Percentiles rank a stretch among this genome's conserved stretches.
These are phyloP conservation scores for Escovopsis sp. DNA, from an alignment of 2,329 filamentous ascomycete species.

Conservation along the genomic window DNA sequence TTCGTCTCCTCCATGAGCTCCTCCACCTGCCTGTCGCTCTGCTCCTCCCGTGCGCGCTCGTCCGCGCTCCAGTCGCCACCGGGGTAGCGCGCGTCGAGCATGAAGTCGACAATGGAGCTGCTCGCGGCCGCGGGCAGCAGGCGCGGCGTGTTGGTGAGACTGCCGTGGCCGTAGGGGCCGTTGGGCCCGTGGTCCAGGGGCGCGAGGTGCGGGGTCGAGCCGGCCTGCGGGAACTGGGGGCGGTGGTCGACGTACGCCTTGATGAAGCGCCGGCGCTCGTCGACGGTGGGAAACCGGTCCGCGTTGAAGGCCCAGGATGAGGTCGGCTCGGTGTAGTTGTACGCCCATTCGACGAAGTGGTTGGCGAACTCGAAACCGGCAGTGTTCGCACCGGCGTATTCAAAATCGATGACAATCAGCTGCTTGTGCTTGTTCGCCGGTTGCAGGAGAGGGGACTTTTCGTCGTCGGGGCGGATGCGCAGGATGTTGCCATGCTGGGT, in stretches of 20 bases:
- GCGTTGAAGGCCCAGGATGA: constrained; percentile 54
- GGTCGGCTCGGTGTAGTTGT: constrained; percentile 77
- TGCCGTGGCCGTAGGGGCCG: constrained; percentile 9
- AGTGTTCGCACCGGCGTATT: constrained; percentile 84
- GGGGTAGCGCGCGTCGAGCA: constrained; percentile 60
- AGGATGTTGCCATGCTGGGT: constrained; percentile 98
- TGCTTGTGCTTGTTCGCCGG: constrained; percentile 92
- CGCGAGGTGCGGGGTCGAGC: constrained; percentile 34
- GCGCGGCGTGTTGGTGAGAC: constrained; percentile 19
- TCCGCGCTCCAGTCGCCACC: constrained; percentile 33
- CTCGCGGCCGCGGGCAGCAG: constrained; percentile 23
- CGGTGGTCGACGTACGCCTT: constrained; percentile 75
- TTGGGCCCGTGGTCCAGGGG: constrained; percentile 27
- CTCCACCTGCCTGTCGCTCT: constrained; percentile 51
- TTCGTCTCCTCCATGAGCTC: constrained; percentile 63
- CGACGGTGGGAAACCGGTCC: constrained; percentile 55
- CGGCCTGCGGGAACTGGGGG: constrained; percentile 45
- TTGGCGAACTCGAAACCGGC: constrained; percentile 89
- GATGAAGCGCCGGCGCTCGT: constrained; percentile 76
- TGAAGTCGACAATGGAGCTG: constrained; percentile 53
- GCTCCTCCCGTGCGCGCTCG: constrained; percentile 47
- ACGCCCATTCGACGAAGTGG: constrained; percentile 96
- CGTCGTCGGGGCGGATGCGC: constrained; percentile 48
- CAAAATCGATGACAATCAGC: constrained; percentile 93
- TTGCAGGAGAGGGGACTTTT: constrained; percentile 74